Evolutionary conservation across 2,329 filamentous ascomycete species (phyloP).

Genomic region (Trichoderma aggressivum): DNA sequence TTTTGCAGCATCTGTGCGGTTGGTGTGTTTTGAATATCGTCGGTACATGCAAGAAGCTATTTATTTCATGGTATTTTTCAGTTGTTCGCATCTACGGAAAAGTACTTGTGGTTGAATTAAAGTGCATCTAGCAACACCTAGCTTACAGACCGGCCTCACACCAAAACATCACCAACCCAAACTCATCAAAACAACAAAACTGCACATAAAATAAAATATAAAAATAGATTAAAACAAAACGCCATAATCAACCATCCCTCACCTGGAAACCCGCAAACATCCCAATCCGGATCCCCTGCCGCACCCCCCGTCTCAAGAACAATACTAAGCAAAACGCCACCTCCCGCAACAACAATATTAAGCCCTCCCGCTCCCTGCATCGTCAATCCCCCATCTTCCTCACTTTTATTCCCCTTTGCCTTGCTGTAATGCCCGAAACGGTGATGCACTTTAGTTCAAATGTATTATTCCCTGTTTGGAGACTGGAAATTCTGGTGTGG

Average conservation of each 20-base stretch:
- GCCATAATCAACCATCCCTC: background rate
- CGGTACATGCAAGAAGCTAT: too few species aligned
- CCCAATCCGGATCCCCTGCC: background rate
- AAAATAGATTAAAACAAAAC: background rate
- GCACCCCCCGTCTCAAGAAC: constrained; percentile 28
- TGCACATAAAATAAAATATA: background rate
- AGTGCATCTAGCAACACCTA: background rate
- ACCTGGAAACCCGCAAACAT: constrained; percentile 5
- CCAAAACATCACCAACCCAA: background rate
- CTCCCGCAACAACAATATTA: constrained; percentile 34
- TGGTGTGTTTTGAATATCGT: background rate
- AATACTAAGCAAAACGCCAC: constrained; percentile 34
- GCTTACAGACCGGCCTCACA: background rate
- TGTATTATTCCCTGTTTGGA: background rate
- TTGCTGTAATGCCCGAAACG: background rate
- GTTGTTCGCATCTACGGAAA: background rate
- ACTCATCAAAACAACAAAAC: background rate
- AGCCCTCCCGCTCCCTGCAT: constrained; percentile 20
- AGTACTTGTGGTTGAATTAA: background rate
- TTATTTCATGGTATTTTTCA: background rate
- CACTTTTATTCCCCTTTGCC: background rate
- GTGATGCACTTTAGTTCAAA: background rate
- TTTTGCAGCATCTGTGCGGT: background rate
- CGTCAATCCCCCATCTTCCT: background rate
- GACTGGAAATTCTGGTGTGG: background rate